A percentile compares a stretch with the other conserved stretches of the same genome.
phyloP scores from a whole-genome alignment of 2,329 filamentous ascomycete genomes.

The Fusarium abutilonis region DNA sequence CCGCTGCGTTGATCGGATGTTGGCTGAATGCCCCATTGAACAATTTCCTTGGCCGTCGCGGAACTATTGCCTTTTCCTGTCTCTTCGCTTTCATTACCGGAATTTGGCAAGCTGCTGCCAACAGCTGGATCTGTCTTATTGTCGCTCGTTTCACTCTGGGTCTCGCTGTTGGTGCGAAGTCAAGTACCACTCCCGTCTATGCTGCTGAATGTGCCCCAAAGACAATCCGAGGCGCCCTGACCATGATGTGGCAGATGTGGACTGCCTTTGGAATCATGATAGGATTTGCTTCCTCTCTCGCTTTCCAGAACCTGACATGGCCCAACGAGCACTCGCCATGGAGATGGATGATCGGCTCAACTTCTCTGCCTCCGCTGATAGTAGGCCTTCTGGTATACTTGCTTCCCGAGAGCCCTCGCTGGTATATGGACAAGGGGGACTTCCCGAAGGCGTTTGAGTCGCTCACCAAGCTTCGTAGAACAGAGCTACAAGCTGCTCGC shows the following conservation, averaged over 20 bases:
- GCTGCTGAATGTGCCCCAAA: slow-evolving; percentile 76
- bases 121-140: slow-evolving; percentile 68
- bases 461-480: slow-evolving; percentile 57
- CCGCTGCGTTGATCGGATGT: slow-evolving; percentile 56
- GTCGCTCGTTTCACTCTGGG: slow-evolving; percentile 72
- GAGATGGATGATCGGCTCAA: slow-evolving; percentile 69
- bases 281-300: slow-evolving; percentile 62
- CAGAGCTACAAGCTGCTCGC: slow-evolving; percentile 58
- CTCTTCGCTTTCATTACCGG: slow-evolving; percentile 59
- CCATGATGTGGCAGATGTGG: slow-evolving; percentile 75
- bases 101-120: slow-evolving; percentile 56
- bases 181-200: slow-evolving; percentile 73
- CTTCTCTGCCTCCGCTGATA: slow-evolving; percentile 64
- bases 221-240: slow-evolving; percentile 73
- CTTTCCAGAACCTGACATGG: slow-evolving; percentile 60
- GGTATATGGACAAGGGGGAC: slow-evolving; percentile 57
- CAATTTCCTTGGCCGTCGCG: slow-evolving; percentile 67
- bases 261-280: slow-evolving; percentile 54
- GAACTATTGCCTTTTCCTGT: slow-evolving; percentile 71
- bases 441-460: slow-evolving; percentile 58
- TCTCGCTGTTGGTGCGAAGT: slow-evolving; percentile 73
- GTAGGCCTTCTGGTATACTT: slow-evolving; percentile 67
- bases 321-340: slow-evolving; percentile 59
- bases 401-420: slow-evolving; percentile 67
- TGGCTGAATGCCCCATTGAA: slow-evolving; percentile 60